A percentile compares a stretch with the other conserved stretches of the same genome.
phyloP scores from a whole-genome alignment of 2,329 filamentous ascomycete genomes.

The Alternaria ventricosa region DNA sequence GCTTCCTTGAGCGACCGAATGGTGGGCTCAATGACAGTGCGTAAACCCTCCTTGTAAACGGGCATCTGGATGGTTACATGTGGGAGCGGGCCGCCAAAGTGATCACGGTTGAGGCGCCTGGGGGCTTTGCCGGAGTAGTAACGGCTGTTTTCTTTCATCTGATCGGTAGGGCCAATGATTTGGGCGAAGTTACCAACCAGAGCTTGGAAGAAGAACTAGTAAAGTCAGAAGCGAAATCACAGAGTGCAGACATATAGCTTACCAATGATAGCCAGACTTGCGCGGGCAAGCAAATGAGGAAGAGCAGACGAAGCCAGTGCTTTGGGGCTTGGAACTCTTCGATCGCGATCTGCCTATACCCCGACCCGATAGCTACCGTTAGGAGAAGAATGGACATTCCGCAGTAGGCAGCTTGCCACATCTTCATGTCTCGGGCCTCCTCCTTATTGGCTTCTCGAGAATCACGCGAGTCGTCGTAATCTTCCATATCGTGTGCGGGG shows the following conservation, averaged over 20 bases:
- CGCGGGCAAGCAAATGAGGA: slow-evolving; percentile 60
- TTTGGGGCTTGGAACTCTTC: slow-evolving; percentile 61
- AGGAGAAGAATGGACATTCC: slow-evolving; percentile 61
- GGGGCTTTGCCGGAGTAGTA: slow-evolving; percentile 73
- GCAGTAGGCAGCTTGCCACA: slow-evolving; percentile 64
- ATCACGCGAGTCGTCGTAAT: slow-evolving; percentile 29
- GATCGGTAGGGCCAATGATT: slow-evolving; percentile 78
- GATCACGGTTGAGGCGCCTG: slow-evolving; percentile 59
- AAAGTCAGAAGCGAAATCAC: neutral
- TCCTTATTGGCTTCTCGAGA: slow-evolving; percentile 41
- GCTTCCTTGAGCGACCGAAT: slow-evolving; percentile 77
- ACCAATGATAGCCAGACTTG: slow-evolving; percentile 66
- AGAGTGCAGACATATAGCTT: slow-evolving; percentile 19
- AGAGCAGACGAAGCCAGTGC: slow-evolving; percentile 60
- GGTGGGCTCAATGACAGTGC: slow-evolving; percentile 76
- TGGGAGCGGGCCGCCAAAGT: slow-evolving; percentile 62
- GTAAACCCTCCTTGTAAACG: slow-evolving; percentile 84
- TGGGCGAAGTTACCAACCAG: slow-evolving; percentile 40
- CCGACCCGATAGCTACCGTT: slow-evolving; percentile 61
- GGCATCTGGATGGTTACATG: slow-evolving; percentile 81
- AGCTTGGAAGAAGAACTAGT: slow-evolving; percentile 44
- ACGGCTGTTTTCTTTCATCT: slow-evolving; percentile 77
- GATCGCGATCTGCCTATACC: slow-evolving; percentile 62
- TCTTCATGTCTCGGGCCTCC: slow-evolving; percentile 56
- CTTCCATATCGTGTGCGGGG: slow-evolving; percentile 17